Percentiles rank a stretch among this genome's conserved stretches.
Conservation (phyloP, 495 filamentous ascomycete species). For the Aspergillus homomorphus region DNA sequence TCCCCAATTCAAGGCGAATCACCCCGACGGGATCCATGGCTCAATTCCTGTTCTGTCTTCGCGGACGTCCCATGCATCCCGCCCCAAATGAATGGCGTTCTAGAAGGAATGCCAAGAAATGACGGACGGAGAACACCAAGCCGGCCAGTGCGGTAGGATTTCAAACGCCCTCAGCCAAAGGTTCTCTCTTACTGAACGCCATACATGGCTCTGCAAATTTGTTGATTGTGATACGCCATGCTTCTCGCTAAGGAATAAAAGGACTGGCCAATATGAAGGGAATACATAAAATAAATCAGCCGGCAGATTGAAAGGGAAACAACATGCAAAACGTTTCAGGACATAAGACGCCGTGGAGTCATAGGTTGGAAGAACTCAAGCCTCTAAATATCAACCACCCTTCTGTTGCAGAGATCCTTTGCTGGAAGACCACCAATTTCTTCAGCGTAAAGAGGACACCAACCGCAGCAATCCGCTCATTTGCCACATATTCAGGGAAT, state of each 20-base stretch:
- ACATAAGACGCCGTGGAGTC: neutral
- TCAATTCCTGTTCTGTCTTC: neutral
- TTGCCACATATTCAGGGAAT: neutral
- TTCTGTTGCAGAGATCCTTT: neutral
- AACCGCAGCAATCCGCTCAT: neutral
- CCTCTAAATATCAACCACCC: neutral
- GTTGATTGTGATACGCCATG: constrained; percentile 15
- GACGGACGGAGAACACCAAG: constrained; percentile 8
- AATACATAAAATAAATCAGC: constrained; percentile 10
- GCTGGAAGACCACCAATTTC: too few relatives aligned
- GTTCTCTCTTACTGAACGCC: constrained; percentile 15
- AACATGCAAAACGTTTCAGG: neutral
- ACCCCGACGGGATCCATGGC: too few relatives aligned
- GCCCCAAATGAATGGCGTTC: neutral
- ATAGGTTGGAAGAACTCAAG: neutral
- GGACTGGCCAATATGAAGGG: constrained; percentile 6
- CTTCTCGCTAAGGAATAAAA: constrained; percentile 20
- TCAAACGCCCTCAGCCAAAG: constrained; percentile 2
- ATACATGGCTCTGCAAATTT: constrained; percentile 10
- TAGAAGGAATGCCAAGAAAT: neutral
- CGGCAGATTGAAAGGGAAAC: constrained; percentile 2
- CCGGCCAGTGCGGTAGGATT: too few relatives aligned
- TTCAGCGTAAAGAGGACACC: neutral
- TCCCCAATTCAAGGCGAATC: neutral
- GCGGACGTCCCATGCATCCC: too few relatives aligned